These are phyloP conservation scores for Starmerella bacillaris DNA, from an alignment of 805 yeast genomes.

Conservation along the genomic window DNA sequence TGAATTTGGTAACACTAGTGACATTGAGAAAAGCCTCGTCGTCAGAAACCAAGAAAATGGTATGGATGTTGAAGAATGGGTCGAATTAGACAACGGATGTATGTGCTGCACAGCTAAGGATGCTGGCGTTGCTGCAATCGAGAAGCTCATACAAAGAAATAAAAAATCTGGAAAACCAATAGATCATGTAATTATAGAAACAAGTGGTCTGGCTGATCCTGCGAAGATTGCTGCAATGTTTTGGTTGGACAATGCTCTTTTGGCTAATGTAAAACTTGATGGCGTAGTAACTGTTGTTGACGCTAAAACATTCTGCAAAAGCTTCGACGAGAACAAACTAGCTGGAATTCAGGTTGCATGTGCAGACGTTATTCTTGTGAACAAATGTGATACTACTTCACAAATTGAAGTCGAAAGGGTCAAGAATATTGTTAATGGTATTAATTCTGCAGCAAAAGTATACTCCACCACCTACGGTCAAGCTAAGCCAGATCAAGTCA, in stretches of 20 bases:
- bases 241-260: slow-evolving; percentile 85
- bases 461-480: slow-evolving; percentile 58
- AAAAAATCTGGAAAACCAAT: slow-evolving; percentile 54
- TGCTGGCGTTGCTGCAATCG: slow-evolving; percentile 87
- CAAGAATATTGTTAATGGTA: slow-evolving; percentile 28
- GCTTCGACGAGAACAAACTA: slow-evolving; percentile 49
- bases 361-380: slow-evolving; percentile 67
- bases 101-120: slow-evolving; percentile 92
- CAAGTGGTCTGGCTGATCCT: slow-evolving; percentile 95
- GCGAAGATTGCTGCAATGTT: slow-evolving; percentile 95
- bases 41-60: slow-evolving; percentile 26
- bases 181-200: slow-evolving; percentile 82
- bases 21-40: slow-evolving; percentile 72
- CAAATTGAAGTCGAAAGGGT: slow-evolving; percentile 21
- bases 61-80: slow-evolving; percentile 69
- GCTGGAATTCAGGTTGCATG: slow-evolving; percentile 81
- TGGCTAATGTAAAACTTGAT: slow-evolving; percentile 71
- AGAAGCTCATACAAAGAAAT: slow-evolving; percentile 31
- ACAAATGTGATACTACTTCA: slow-evolving; percentile 48
- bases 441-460: slow-evolving; percentile 55
- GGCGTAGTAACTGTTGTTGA: slow-evolving; percentile 84
- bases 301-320: slow-evolving; percentile 36
- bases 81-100: slow-evolving; percentile 92
- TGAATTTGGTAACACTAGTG: slow-evolving; percentile 75
- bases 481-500: slow-evolving; percentile 42